Evolutionary conservation across 78 protist genomes (phyloP).

Genomic region (Anaeramoeba flamelloides): DNA sequence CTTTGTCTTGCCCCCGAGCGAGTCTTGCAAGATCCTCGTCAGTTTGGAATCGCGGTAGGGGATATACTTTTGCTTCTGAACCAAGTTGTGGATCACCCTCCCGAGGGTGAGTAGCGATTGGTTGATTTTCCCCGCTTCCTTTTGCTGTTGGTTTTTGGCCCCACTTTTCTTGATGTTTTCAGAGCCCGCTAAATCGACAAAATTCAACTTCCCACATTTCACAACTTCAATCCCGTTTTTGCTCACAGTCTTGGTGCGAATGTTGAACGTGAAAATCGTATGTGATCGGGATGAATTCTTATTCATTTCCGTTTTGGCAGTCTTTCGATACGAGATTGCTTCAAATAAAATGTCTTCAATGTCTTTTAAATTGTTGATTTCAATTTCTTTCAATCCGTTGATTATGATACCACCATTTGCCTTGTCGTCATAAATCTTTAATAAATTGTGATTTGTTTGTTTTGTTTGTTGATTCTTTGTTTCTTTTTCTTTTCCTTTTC

Average conservation of each 20-base stretch:
- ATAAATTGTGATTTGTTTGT: background rate
- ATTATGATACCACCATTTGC: constrained; percentile 4
- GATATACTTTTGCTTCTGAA: constrained; percentile 37
- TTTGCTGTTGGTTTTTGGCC: constrained; percentile 12
- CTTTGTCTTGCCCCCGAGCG: constrained; percentile 78
- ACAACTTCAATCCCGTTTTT: constrained; percentile 58
- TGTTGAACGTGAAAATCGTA: constrained; percentile 59
- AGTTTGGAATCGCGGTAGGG: constrained; percentile 82
- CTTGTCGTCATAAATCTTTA: constrained; percentile 5
- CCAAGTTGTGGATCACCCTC: constrained; percentile 68
- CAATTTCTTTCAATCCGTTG: constrained; percentile 17
- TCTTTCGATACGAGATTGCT: constrained; percentile 44
- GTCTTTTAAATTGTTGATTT: constrained; percentile 5
- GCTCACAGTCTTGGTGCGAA: constrained; percentile 59
- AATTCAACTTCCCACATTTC: constrained; percentile 62
- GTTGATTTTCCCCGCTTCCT: constrained; percentile 74
- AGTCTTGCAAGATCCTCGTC: constrained; percentile 75
- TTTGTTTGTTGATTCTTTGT: background rate
- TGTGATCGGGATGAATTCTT: constrained; percentile 56
- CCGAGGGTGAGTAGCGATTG: constrained; percentile 68
- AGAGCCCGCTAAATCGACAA: constrained; percentile 85
- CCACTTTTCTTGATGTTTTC: constrained; percentile 72
- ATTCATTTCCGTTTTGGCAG: constrained; percentile 70
- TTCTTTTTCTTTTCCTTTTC: background rate
- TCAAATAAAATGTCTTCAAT: constrained; percentile 14